These are phyloP conservation scores for Tothia fuscella DNA, from an alignment of 2,329 filamentous ascomycete genomes.

Conservation along the genomic window DNA sequence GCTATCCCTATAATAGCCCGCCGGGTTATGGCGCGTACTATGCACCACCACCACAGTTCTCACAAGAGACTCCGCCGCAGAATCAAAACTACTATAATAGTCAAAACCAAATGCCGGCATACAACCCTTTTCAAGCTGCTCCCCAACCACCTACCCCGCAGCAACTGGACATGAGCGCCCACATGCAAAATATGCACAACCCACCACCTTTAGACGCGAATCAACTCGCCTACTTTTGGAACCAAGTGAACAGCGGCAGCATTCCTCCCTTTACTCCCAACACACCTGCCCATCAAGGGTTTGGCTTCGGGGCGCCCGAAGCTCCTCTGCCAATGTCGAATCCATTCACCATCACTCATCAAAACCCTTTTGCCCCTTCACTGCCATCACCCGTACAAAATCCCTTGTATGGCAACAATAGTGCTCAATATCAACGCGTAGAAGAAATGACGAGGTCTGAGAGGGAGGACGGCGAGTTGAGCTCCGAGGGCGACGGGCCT, in stretches of 20 bases:
- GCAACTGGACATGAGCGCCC: neutral
- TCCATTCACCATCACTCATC: no score
- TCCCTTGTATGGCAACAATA: slow-evolving; percentile 6
- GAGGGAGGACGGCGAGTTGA: slow-evolving; percentile 66
- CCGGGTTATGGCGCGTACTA: neutral
- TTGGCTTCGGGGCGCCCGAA: no score
- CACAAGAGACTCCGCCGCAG: neutral
- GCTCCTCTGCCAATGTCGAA: no score
- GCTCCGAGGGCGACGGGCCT: slow-evolving; percentile 53
- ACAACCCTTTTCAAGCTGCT: neutral
- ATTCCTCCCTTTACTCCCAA: neutral
- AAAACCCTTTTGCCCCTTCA: no score
- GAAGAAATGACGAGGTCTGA: slow-evolving; percentile 28
- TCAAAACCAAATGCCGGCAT: neutral
- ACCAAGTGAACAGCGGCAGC: neutral
- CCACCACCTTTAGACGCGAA: slow-evolving; percentile 7
- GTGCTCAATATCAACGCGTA: slow-evolving; percentile 17
- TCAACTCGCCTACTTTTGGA: slow-evolving; percentile 8
- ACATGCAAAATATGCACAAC: no score
- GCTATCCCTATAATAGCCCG: slow-evolving; percentile 1
- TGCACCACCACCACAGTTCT: neutral
- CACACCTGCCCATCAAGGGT: neutral
- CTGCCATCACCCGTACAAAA: slow-evolving; percentile 2
- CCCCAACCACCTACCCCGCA: slow-evolving; percentile 4
- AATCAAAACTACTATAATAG: neutral